A percentile compares a stretch with the other conserved stretches of the same genome.
phyloP scores from a whole-genome alignment of 192 early-diverging fungal genomes.

The Dissophora globulifera region DNA sequence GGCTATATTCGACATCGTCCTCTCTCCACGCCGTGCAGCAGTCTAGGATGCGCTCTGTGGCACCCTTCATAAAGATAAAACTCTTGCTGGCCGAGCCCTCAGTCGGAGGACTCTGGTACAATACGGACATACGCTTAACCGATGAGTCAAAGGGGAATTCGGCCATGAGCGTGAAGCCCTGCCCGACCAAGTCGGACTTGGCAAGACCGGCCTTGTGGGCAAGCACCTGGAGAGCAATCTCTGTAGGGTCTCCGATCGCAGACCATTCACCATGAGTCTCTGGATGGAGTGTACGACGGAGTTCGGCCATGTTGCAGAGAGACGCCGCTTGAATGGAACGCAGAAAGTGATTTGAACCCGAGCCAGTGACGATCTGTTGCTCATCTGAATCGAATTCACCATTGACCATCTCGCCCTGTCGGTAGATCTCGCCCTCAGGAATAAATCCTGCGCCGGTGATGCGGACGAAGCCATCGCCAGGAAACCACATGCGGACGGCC shows the following conservation, averaged over 20 bases:
- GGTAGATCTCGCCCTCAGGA: conserved; percentile 63
- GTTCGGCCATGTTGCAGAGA: conserved; percentile 88
- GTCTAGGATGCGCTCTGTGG: conserved; percentile 88
- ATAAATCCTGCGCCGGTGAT: conserved; percentile 75
- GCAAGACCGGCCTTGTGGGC: conserved; percentile 82
- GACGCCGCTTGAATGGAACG: conserved; percentile 68
- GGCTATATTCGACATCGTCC: conserved; percentile 38
- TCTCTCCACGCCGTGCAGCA: conserved; percentile 72
- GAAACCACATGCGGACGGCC: conserved; percentile 83
- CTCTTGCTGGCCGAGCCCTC: conserved; percentile 33
- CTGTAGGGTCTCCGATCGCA: conserved; percentile 90
- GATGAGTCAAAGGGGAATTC: conserved; percentile 73
- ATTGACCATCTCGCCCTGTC: conserved; percentile 44
- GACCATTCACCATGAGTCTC: conserved; percentile 73
- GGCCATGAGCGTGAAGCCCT: conserved; percentile 49
- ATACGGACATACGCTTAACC: conserved; percentile 92
- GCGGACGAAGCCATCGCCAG: conserved; percentile 73
- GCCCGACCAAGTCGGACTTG: conserved; percentile 68
- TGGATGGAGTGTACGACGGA: conserved; percentile 63
- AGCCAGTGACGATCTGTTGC: conserved; percentile 34
- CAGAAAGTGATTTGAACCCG: conserved; percentile 55
- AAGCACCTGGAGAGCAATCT: conserved; percentile 91
- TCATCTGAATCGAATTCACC: conserved; percentile 20
- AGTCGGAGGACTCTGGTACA: conserved; percentile 58
- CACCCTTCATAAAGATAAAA: conserved; percentile 87